Percentiles rank a stretch among this genome's conserved stretches.
These are phyloP conservation scores for Piper betle DNA, from an alignment of 164 flowering plant species.

Conservation along the genomic window DNA sequence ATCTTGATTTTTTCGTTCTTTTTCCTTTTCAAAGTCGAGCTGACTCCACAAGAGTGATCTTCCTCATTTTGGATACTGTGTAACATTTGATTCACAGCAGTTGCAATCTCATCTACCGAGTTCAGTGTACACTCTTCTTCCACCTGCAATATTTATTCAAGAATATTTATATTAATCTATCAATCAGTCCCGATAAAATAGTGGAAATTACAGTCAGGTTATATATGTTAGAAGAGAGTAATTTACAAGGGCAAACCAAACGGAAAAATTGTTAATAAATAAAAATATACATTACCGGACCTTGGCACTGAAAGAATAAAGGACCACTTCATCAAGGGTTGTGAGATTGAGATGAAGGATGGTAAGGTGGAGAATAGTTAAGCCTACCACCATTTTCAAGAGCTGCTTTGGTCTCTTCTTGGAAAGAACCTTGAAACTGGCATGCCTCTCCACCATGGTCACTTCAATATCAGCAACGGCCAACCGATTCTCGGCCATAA, in stretches of 20 bases:
- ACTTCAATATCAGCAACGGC: constrained; percentile 70
- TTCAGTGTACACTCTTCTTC: constrained; percentile 57
- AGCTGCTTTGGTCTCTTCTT: constrained; percentile 53
- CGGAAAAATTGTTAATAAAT: neutral
- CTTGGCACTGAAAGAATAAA: constrained; percentile 71
- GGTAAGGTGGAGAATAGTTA: constrained; percentile 43
- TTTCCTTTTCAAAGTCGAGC: neutral
- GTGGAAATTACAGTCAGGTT: no score
- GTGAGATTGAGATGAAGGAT: constrained; percentile 79
- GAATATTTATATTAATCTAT: no score
- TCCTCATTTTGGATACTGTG: constrained; percentile 41
- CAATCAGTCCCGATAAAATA: no score
- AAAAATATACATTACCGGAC: constrained; percentile 12
- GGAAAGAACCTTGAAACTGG: constrained; percentile 57
- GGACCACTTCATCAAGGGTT: constrained; percentile 43
- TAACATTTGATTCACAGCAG: constrained; percentile 46
- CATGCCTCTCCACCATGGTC: constrained; percentile 82
- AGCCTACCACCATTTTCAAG: constrained; percentile 46
- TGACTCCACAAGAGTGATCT: constrained; percentile 10
- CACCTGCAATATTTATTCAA: constrained; percentile 23
- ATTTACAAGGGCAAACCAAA: no score
- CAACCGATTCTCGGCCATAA: constrained; percentile 12
- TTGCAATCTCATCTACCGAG: constrained; percentile 60
- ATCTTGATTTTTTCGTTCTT: no score
- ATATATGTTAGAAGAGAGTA: no score